Evolutionary conservation across 1,284 basidiomycete species (phyloP).

Genomic region (Anthracocystis panici-leucophaei): DNA sequence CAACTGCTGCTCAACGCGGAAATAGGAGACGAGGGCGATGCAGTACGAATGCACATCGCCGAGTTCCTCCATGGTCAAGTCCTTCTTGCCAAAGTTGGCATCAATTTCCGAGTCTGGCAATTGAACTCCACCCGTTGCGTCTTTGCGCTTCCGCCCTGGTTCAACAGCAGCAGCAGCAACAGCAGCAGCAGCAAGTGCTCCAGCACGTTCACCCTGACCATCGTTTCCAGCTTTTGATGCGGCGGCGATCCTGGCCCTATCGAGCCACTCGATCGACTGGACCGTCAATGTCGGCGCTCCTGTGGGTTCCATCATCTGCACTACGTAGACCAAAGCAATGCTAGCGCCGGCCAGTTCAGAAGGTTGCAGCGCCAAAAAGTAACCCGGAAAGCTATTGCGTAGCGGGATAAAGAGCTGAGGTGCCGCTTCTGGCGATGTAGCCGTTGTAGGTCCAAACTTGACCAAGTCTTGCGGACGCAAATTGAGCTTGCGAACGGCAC

Average conservation of each 20-base stretch:
- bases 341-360: conserved; percentile 38
- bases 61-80: conserved; percentile 52
- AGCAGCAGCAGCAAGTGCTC: background rate
- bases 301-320: conserved; percentile 38
- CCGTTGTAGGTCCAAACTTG: conserved; percentile 46
- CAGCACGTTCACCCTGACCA: background rate
- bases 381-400: conserved; percentile 48
- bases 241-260: conserved; percentile 40
- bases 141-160: conserved; percentile 33
- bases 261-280: conserved; percentile 60
- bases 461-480: conserved; percentile 71
- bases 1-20: conserved; percentile 87
- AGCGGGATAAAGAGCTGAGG: conserved; percentile 52
- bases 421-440: conserved; percentile 27
- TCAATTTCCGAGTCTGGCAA: background rate
- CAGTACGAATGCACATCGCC: conserved; percentile 54
- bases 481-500: conserved; percentile 78
- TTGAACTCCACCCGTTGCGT: background rate
- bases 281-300: conserved; percentile 36
- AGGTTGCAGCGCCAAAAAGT: conserved; percentile 54
- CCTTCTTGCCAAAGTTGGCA: conserved; percentile 6
- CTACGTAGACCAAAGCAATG: conserved; percentile 50
- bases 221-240: conserved; percentile 13
- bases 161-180: conserved; percentile 7
- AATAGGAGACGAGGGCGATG: conserved; percentile 89